Conservation (phyloP, 2,329 filamentous ascomycete species). For the Endocalyx cinctus region DNA sequence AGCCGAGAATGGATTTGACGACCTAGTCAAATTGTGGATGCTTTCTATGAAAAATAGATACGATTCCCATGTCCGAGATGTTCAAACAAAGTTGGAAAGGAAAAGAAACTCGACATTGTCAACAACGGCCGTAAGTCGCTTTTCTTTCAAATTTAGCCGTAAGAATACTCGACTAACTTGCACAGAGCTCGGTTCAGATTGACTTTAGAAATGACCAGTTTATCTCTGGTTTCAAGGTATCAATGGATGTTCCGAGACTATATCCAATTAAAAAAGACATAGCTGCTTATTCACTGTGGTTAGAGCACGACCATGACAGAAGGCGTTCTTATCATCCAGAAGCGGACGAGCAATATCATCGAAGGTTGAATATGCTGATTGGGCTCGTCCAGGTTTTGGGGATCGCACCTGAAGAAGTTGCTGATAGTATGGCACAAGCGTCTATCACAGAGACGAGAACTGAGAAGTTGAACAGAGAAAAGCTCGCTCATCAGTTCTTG, state of each 20-base stretch:
- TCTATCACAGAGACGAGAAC: too few species aligned
- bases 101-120: not conserved
- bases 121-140: not conserved
- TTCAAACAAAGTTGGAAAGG: not conserved
- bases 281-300: not conserved
- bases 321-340: not conserved
- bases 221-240: not conserved
- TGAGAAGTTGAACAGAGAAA: too few species aligned
- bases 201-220: not conserved
- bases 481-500: too few species aligned
- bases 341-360: not conserved
- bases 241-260: not conserved
- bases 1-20: not conserved
- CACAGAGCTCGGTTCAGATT: not conserved
- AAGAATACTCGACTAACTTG: not conserved
- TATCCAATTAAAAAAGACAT: not conserved
- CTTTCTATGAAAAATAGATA: not conserved
- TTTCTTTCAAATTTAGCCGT: not conserved
- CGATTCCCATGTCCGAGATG: not conserved
- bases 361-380: too few species aligned
- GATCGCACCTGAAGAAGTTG: too few species aligned
- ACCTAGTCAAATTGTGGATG: not conserved
- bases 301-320: not conserved
- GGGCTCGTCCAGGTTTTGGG: too few species aligned
- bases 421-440: too few species aligned